A percentile compares a stretch with the other conserved stretches of the same genome.
Conservation (phyloP, 371 early-diverging fungal species). For the Mucor sp. region DNA sequence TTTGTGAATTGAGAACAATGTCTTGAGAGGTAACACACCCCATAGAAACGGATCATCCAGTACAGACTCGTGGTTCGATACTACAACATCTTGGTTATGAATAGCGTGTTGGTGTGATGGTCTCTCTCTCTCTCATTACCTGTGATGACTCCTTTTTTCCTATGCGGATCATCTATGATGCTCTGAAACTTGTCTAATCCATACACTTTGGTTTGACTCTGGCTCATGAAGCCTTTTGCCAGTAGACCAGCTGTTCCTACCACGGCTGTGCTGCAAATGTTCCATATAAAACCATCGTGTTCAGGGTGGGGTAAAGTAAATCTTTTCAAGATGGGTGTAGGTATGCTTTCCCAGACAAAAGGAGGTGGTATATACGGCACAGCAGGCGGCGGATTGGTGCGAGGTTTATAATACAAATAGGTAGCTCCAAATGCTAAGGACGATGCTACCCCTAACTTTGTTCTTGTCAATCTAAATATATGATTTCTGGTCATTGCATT, state of each 20-base stretch:
- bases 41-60: conserved; percentile 87
- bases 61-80: conserved; percentile 55
- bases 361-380: conserved; percentile 29
- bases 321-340: conserved; percentile 29
- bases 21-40: conserved; percentile 68
- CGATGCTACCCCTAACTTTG: conserved; percentile 3
- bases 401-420: conserved; percentile 20
- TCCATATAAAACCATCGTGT: conserved; percentile 47
- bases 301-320: conserved; percentile 23
- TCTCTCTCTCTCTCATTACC: conserved; percentile 32
- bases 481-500: not conserved
- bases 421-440: conserved; percentile 10
- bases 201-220: conserved; percentile 53
- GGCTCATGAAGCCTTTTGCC: conserved; percentile 58
- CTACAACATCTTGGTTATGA: conserved; percentile 13
- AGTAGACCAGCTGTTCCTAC: conserved; percentile 49
- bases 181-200: conserved; percentile 62
- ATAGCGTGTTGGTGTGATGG: not conserved
- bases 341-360: conserved; percentile 43
- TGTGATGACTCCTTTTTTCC: conserved; percentile 67
- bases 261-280: conserved; percentile 41
- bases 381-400: not conserved
- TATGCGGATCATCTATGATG: conserved; percentile 56
- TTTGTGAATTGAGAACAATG: conserved; percentile 44
- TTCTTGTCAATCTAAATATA: not conserved